Base-by-base conservation (phyloP, 106 monocot genomes). In the Chionographis japonica region DNA sequence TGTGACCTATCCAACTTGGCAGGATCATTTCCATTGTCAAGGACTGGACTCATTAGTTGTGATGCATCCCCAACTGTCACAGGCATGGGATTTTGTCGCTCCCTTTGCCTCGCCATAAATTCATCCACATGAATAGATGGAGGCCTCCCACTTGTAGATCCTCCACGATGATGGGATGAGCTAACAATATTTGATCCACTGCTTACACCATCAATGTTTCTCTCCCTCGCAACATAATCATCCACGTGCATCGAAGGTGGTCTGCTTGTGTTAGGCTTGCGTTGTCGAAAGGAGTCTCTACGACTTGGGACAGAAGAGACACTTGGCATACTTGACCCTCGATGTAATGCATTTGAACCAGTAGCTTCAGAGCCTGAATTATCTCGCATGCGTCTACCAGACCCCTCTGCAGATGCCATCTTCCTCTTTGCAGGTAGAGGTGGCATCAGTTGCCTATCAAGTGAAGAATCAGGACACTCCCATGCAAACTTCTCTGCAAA, bases 171-270 rank as follows among this genome's bases (percentile, higher is more conserved):
- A 61, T 89, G 97, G 19, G 79, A 70, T 62, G 88, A 80, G 52
- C 74, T 76, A 54, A 80, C 61, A 55, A 73, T 67, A 82, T 86
- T 89, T 61, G 78, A 72, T 36, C 71, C 86, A 77, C 76, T 82
- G 37, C 75, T 87, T 61, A 77, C 65, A 50, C 79, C 82, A 80
- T 97, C 95, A 66, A 89, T 77, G 66, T 92, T 97, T 72, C 95
- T 89, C 80, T 98, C 98, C 79, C 98, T 72, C 20, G 98, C 98
- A 62, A 98, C 93, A 78, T 98, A 98, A 63, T 98, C 98, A 87
- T 98, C 98, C 10, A 98, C 98, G 73, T 98, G 98, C 98, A 98
- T 98, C 27, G 98, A 98, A 68, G 98, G 98, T 50, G 98, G 98
- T 69, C 98, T 80, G 72, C 98, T 98, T 46, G 98, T 98, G 62